Evolutionary conservation across 768 basidiomycete genomes (phyloP), one percentile per base, ranked within the genome.

Genomic region (Lentinula guzmanii): DNA sequence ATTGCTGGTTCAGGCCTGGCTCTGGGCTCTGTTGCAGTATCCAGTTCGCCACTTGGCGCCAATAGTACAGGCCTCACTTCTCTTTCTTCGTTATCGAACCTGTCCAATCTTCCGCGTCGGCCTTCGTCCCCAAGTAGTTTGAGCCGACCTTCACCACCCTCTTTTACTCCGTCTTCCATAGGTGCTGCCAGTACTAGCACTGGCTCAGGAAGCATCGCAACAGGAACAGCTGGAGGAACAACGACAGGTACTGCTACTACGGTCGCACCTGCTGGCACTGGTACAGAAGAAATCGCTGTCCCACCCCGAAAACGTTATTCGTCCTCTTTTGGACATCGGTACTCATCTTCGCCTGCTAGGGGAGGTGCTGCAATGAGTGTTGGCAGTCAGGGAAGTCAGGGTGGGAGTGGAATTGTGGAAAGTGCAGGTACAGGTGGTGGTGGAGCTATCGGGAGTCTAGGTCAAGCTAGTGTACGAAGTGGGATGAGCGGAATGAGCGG

Each of bases 261-360:
- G 37, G n/a, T 28, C 28, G 28, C 31, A 31, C 42, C 43, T 43
- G n/a, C 11, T 18, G 46, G 31, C 15, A 39, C 16, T 39, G 72
- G 73, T 59, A 71, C 72, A 52, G 72, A 70, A 57, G 71, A 76
- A 53, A 70, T 75, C 46, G 68, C 65, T 28, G 65, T 66, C 58
- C 74, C 39, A 35, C 73, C 10, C 59, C 75, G 85, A 42, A 89
- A 87, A 70, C 77, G 89, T 6, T 93, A 91, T 74, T 89, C 87
- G 50, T 90, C 87, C 65, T 89, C 85, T 63, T 93, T 93, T 69
- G 85, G 87, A 9, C 85, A 91, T 70, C 80, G 90, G 48, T 89
- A 89, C 69, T 74, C 71, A 21, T 69, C 75, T 13, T 48, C 46
- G 9, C 73, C 78, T 5, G 67, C 67, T 34, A 71, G 71, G 4